Evolutionary conservation across 192 early-diverging fungal species (phyloP), one percentile per base, ranked within the genome.

Genomic region (Endogone sp.): DNA sequence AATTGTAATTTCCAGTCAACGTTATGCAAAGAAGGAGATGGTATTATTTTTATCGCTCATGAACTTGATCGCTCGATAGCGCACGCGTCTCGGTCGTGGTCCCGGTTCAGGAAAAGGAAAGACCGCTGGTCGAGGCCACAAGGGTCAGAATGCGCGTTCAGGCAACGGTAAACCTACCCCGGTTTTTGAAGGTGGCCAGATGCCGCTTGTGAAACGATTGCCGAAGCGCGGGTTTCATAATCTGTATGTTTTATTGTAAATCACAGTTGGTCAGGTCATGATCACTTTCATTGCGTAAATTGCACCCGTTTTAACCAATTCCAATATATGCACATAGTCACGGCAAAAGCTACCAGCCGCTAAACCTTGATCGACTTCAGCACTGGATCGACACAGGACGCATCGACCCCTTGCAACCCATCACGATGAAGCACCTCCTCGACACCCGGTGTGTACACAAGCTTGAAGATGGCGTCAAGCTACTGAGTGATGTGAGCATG

Each of bases 161-260:
- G 86, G 90, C 64, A 93, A 92, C 61, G 77, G 86, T 63, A 85
- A 89, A 57, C 94, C 94, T 22, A 79, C 84, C 23, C 91, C 90
- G 2, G 92, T 88, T 23, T 98, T 94, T 71, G 94, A 97, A 76
- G 97, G 97, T 70, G 97, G 97, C 29, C 95, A 97, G 72, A 93
- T 91, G 21, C 92, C 94, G 57, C 70, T 97, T 55, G 85, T 88
- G 25, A 86, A 86, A 56, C 85, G 88, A 29, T 88, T 97, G 55
- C 95, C 95, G 2, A 94, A 95, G 78, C 86, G 92, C 66, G 95
- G 95, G 62, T 93, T 93, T 73, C 83, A 83, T 71, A 93, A 91
- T 75, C 69, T 75, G 79, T 83, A 80, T 56, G 75, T 30, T n/a
- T n/a, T n/a, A n/a, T n/a, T n/a, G n/a, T n/a, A n/a, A n/a, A n/a